Evolutionary conservation across 129 eudicot genomes (phyloP).

Genomic region (Flaveria linearis): DNA sequence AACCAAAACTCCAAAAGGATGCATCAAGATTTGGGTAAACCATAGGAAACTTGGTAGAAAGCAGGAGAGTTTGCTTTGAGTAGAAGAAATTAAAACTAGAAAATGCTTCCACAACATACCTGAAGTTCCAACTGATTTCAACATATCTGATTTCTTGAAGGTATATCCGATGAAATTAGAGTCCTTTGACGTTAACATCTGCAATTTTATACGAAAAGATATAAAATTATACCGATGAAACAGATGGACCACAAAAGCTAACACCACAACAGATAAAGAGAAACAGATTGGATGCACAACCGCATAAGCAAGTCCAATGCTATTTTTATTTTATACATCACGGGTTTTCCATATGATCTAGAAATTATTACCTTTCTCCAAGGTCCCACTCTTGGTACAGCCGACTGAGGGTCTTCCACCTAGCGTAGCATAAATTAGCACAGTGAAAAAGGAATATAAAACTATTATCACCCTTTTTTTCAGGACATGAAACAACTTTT

Average conservation of each 20-base stretch:
- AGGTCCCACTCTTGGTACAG: slow-evolving; percentile 82
- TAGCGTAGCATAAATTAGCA: slow-evolving; percentile 35
- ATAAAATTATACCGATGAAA: too few relatives aligned
- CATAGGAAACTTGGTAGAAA: background rate
- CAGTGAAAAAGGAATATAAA: slow-evolving; percentile 10
- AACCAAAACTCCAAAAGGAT: background rate
- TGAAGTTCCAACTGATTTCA: slow-evolving; percentile 78
- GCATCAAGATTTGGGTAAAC: slow-evolving; percentile 10
- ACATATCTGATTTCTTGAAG: slow-evolving; percentile 81
- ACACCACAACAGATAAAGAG: background rate
- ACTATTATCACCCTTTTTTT: slow-evolving; percentile 4
- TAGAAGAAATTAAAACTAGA: background rate
- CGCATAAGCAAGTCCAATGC: background rate
- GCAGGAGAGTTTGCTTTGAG: background rate
- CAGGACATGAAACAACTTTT: slow-evolving; percentile 11
- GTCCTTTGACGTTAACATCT: slow-evolving; percentile 96
- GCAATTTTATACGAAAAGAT: slow-evolving; percentile 27
- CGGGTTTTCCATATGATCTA: background rate
- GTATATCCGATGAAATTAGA: slow-evolving; percentile 89
- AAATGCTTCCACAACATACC: slow-evolving; percentile 42
- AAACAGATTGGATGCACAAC: background rate
- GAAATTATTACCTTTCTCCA: slow-evolving; percentile 79
- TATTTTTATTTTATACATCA: background rate
- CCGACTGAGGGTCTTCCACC: slow-evolving; percentile 70
- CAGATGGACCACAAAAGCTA: slow-evolving; percentile 4